Conservation (phyloP, 768 basidiomycete species). For the Russula brevipes region DNA sequence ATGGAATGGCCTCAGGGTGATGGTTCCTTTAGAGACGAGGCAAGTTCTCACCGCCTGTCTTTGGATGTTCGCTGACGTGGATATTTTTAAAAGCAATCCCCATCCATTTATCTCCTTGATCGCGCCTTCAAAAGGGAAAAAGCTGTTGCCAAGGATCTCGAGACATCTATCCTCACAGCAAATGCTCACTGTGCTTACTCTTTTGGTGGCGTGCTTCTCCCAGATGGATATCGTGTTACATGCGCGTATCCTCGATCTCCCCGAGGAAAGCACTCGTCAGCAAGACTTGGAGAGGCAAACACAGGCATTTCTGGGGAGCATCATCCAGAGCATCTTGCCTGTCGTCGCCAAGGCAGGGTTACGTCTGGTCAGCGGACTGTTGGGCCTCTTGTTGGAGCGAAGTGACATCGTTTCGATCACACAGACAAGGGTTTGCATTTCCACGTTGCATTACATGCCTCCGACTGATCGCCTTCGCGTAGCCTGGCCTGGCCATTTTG, state of each 20-base stretch:
- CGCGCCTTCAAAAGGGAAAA: conserved; percentile 86
- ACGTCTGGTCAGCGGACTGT: conserved; percentile 77
- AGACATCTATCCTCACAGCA: conserved; percentile 75
- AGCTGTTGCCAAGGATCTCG: conserved; percentile 80
- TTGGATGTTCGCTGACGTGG: neutral
- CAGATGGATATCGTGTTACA: conserved; percentile 88
- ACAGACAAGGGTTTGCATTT: conserved; percentile 65
- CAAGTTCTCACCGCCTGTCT: conserved; percentile 30
- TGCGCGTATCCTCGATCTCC: conserved; percentile 63
- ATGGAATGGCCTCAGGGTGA: conserved; percentile 80
- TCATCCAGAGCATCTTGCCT: conserved; percentile 81
- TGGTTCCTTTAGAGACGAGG: conserved; percentile 93
- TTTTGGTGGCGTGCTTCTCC: conserved; percentile 89
- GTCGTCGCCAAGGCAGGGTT: conserved; percentile 76
- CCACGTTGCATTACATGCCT: conserved; percentile 9
- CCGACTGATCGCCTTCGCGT: conserved; percentile 7
- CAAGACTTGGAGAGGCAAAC: conserved; percentile 82
- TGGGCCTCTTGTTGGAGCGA: conserved; percentile 76
- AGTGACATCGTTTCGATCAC: conserved; percentile 70
- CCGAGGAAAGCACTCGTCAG: conserved; percentile 56
- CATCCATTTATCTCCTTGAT: conserved; percentile 96
- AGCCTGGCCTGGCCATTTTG: conserved; percentile 90
- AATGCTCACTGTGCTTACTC: conserved; percentile 82
- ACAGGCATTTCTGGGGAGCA: conserved; percentile 78
- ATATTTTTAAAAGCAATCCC: conserved; percentile 54